Conservation (phyloP, 805 yeast species). For the Starmerella cellae region DNA sequence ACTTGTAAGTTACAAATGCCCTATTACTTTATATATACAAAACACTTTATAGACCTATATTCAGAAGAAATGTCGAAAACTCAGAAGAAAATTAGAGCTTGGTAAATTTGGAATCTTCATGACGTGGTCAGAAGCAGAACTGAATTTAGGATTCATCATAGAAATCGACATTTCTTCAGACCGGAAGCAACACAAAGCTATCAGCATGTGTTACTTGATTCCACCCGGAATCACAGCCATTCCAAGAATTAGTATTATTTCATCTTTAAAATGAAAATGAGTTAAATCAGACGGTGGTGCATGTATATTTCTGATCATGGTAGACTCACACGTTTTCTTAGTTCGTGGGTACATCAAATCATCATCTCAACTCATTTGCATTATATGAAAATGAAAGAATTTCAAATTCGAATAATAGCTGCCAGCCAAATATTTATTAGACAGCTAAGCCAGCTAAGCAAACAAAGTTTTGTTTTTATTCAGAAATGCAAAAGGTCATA, state of each 20-base stretch:
- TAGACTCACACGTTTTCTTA: slow-evolving; percentile 17
- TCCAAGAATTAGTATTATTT: not conserved
- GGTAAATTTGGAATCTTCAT: slow-evolving; percentile 23
- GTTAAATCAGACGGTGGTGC: slow-evolving; percentile 25
- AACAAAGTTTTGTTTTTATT: not conserved
- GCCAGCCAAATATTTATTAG: not conserved
- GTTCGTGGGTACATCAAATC: slow-evolving; percentile 18
- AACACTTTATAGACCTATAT: not conserved
- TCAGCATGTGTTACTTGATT: slow-evolving; percentile 1
- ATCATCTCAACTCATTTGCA: slow-evolving; percentile 10
- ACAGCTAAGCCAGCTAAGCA: slow-evolving; percentile 1
- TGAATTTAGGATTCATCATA: slow-evolving; percentile 22
- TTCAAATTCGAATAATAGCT: too few relatives aligned
- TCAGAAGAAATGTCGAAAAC: not conserved
- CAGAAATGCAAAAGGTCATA: slow-evolving; percentile 18
- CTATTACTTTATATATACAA: too few relatives aligned
- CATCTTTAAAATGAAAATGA: not conserved
- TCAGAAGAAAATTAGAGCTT: slow-evolving; percentile 22
- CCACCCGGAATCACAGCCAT: slow-evolving; percentile 10
- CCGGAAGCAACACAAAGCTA: not conserved
- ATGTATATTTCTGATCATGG: slow-evolving; percentile 21
- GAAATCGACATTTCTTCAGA: not conserved
- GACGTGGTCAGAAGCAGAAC: slow-evolving; percentile 26
- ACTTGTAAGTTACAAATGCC: too few relatives aligned
- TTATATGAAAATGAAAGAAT: too few relatives aligned